Evolutionary conservation across 2,329 filamentous ascomycete species (phyloP).

Genomic region (Alternaria tenuissima): DNA sequence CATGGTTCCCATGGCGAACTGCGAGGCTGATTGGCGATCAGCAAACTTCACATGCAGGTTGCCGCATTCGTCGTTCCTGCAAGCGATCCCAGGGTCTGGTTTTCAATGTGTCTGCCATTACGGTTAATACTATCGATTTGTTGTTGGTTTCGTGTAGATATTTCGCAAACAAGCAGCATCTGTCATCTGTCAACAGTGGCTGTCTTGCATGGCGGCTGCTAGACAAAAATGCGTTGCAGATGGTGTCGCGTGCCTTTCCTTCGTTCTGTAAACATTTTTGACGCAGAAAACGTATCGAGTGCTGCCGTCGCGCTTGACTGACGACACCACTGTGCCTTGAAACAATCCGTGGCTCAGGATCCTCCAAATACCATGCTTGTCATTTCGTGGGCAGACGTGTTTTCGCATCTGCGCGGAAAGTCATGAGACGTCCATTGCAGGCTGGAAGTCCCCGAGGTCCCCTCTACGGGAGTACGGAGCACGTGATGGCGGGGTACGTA

Average conservation of each 20-base stretch:
- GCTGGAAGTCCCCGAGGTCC: neutral
- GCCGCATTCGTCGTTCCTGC: conserved; percentile 14
- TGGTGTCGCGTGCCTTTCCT: conserved; percentile 19
- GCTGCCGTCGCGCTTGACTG: neutral
- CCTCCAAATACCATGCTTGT: neutral
- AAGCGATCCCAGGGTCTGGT: conserved; percentile 9
- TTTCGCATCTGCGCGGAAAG: neutral
- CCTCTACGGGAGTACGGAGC: neutral
- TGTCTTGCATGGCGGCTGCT: neutral
- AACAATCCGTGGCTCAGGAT: conserved; percentile 18
- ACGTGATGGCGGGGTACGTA: conserved; percentile 11
- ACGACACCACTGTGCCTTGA: conserved; percentile 19
- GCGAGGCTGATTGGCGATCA: conserved; percentile 14
- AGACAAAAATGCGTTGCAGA: neutral
- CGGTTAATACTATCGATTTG: conserved; percentile 8
- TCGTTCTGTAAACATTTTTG: conserved; percentile 32
- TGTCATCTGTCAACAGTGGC: conserved; percentile 2
- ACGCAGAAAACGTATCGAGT: conserved; percentile 31
- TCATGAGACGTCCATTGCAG: neutral
- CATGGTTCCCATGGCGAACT: conserved; percentile 22
- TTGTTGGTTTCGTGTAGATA: neutral
- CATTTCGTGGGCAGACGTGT: neutral
- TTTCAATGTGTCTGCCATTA: neutral
- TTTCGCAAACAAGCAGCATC: conserved; percentile 1
- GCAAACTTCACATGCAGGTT: conserved; percentile 19